Evolutionary conservation across 805 yeast species (phyloP).

Genomic region (Grigorovia humatica): DNA sequence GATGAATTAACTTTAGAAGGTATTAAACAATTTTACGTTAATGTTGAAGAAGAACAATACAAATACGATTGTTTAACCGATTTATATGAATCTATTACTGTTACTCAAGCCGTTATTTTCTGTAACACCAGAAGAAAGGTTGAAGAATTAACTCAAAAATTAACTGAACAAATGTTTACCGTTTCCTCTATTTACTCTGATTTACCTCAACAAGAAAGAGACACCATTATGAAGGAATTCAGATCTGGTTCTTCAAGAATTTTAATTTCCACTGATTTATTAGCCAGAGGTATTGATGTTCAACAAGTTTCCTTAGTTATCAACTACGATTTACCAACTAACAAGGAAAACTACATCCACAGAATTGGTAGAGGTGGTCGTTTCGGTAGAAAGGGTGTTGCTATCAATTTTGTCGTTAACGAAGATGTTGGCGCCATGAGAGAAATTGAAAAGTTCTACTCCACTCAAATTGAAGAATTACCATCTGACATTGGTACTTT

Average conservation of each 20-base stretch:
- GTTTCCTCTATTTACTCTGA: constrained; percentile 97
- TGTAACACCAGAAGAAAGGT: constrained; percentile 96
- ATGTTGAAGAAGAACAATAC: constrained; percentile 87
- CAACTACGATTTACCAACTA: constrained; percentile 87
- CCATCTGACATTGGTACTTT: constrained; percentile 61
- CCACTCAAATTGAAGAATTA: constrained; percentile 66
- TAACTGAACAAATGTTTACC: constrained; percentile 74
- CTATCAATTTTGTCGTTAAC: constrained; percentile 83
- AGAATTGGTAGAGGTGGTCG: constrained; percentile 98
- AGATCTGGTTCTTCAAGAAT: constrained; percentile 89
- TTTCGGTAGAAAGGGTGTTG: constrained; percentile 97
- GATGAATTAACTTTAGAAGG: constrained; percentile 93
- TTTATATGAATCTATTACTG: constrained; percentile 85
- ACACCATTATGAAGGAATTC: constrained; percentile 90
- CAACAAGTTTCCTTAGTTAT: constrained; percentile 95
- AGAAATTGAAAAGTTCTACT: constrained; percentile 65
- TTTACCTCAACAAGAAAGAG: constrained; percentile 91
- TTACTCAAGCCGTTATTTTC: constrained; percentile 96
- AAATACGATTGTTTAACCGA: constrained; percentile 93
- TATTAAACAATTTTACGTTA: constrained; percentile 82
- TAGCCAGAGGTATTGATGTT: constrained; percentile 98
- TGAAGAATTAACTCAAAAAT: constrained; percentile 75
- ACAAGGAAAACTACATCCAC: constrained; percentile 93
- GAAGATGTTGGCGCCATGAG: constrained; percentile 66
- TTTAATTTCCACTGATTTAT: constrained; percentile 89